Percentiles rank a stretch among this genome's conserved stretches.
These are phyloP conservation scores for Schwanniomyces sp. DNA, from an alignment of 805 yeast species.

Conservation along the genomic window DNA sequence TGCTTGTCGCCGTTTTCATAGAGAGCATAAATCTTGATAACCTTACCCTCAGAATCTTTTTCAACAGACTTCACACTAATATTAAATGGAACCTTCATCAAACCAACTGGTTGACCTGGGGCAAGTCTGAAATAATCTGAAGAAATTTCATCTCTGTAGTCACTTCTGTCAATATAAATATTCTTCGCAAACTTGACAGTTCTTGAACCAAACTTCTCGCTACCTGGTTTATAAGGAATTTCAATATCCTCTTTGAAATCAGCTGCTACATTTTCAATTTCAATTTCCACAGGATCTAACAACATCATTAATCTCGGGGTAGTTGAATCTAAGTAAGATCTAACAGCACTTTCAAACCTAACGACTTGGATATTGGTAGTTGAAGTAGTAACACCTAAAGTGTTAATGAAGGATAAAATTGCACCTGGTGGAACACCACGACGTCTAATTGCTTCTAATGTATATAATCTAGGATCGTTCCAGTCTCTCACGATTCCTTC, in stretches of 20 bases:
- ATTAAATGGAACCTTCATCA: constrained; percentile 86
- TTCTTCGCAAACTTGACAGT: constrained; percentile 72
- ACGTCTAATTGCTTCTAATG: constrained; percentile 90
- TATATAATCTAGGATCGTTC: constrained; percentile 97
- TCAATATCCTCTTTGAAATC: constrained; percentile 67
- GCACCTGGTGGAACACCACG: constrained; percentile 99
- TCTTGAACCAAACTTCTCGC: constrained; percentile 61
- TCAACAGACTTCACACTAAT: constrained; percentile 70
- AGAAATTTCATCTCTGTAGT: constrained; percentile 64
- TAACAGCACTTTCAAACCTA: constrained; percentile 86
- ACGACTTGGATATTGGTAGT: constrained; percentile 87
- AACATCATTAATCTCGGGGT: constrained; percentile 96
- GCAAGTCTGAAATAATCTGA: constrained; percentile 83
- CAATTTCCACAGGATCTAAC: constrained; percentile 80
- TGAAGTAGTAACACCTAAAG: constrained; percentile 94
- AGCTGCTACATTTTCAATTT: constrained; percentile 77
- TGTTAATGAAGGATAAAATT: constrained; percentile 85
- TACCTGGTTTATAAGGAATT: constrained; percentile 90
- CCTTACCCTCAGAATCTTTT: constrained; percentile 60
- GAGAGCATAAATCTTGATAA: constrained; percentile 70
- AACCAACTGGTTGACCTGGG: constrained; percentile 92
- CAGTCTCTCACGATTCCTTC: constrained; percentile 86
- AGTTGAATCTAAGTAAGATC: constrained; percentile 82
- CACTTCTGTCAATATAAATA: constrained; percentile 84
- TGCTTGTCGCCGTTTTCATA: constrained; percentile 66